phyloP scores from a whole-genome alignment of 1,139 yeast genomes.

The Oligophagozyma castellii region DNA sequence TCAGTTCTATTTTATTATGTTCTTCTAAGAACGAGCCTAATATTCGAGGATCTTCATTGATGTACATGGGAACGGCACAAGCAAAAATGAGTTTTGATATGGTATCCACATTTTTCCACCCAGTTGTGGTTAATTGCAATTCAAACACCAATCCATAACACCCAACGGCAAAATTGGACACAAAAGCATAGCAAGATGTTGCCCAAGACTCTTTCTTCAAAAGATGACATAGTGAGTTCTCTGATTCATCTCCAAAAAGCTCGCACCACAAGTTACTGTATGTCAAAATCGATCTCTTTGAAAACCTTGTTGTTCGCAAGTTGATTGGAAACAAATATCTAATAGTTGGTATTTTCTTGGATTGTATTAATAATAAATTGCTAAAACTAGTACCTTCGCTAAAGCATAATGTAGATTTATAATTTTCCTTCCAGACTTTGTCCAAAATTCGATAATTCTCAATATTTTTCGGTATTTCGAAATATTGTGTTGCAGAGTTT shows the following conservation, averaged over 20 bases:
- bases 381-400: constrained; percentile 3
- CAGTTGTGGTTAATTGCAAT: constrained; percentile 32
- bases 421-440: constrained; percentile 12
- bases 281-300: constrained; percentile 12
- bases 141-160: constrained; percentile 32
- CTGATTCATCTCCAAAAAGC: constrained; percentile 48
- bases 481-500: neutral
- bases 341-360: constrained; percentile 19
- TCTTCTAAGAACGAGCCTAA: constrained; percentile 32
- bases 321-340: constrained; percentile 31
- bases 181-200: constrained; percentile 28
- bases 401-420: constrained; percentile 13
- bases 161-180: constrained; percentile 28
- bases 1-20: constrained; percentile 31
- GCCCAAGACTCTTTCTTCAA: constrained; percentile 25
- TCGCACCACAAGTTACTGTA: constrained; percentile 38
- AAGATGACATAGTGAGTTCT: constrained; percentile 31
- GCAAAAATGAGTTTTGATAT: constrained; percentile 26
- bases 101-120: constrained; percentile 22
- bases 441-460: constrained; percentile 7
- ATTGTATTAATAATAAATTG: constrained; percentile 22
- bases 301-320: constrained; percentile 6
- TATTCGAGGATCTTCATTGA: constrained; percentile 15
- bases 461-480: neutral
- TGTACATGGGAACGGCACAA: constrained; percentile 15